Conservation (phyloP, 495 filamentous ascomycete species). For the Cairneyella variabilis region DNA sequence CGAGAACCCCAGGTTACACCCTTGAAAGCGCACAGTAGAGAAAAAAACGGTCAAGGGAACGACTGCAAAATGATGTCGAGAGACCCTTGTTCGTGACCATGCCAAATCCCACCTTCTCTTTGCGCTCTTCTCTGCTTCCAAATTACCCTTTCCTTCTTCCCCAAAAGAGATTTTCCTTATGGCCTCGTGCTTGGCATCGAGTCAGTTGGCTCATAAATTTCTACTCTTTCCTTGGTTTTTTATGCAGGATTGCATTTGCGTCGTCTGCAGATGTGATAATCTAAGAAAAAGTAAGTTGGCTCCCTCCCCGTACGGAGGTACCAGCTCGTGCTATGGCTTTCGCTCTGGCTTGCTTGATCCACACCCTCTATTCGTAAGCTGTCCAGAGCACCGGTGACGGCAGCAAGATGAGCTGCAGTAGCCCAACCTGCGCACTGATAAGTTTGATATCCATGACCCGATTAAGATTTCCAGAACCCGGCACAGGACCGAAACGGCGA, state of each 20-base stretch:
- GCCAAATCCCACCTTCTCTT: background rate
- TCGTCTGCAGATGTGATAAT: too few relatives aligned
- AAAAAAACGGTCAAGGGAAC: slow-evolving; percentile 7
- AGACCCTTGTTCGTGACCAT: background rate
- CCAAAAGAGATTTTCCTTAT: background rate
- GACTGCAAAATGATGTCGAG: slow-evolving; percentile 16
- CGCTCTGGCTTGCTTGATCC: background rate
- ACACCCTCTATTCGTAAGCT: slow-evolving; percentile 11
- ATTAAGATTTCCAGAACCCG: slow-evolving; percentile 21
- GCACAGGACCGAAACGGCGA: background rate
- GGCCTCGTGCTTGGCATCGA: too few relatives aligned
- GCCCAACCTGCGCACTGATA: slow-evolving; percentile 14
- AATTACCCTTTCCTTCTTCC: background rate
- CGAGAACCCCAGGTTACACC: slow-evolving; percentile 21
- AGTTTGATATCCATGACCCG: slow-evolving; percentile 14
- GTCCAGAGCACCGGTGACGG: slow-evolving; percentile 25
- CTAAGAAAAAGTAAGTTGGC: background rate
- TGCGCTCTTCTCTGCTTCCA: background rate
- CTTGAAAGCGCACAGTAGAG: background rate
- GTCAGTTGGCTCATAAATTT: too few relatives aligned
- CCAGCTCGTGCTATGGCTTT: slow-evolving; percentile 5
- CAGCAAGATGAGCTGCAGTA: slow-evolving; percentile 29
- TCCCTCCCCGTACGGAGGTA: background rate
- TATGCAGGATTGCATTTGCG: too few relatives aligned
- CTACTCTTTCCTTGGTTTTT: too few relatives aligned